Evolutionary conservation across 78 protist species (phyloP).

Genomic region (Chrysochromulina tobinii): DNA sequence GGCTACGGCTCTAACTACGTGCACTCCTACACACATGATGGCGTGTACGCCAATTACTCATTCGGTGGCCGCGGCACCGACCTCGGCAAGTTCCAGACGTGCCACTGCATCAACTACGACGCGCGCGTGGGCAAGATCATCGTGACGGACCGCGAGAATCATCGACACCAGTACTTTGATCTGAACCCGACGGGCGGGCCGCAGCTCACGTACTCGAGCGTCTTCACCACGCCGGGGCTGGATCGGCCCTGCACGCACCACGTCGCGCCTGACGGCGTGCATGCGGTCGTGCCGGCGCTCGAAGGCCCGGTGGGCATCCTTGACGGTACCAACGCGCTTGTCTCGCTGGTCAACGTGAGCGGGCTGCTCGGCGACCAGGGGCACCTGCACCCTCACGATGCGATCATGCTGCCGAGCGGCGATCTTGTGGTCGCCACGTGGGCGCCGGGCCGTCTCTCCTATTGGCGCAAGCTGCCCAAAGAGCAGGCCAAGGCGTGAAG

Average conservation of each 20-base stretch:
- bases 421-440: slow-evolving; percentile 9
- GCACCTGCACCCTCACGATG: slow-evolving; percentile 20
- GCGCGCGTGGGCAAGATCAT: neutral
- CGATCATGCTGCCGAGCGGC: neutral
- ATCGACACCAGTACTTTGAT: neutral
- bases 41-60: neutral
- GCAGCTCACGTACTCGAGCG: neutral
- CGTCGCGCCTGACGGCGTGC: neutral
- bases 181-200: neutral
- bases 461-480: neutral
- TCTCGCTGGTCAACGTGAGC: neutral
- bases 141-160: neutral
- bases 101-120: neutral
- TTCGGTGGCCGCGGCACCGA: neutral
- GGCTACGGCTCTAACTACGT: neutral
- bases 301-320: neutral
- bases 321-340: neutral
- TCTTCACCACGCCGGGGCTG: no score
- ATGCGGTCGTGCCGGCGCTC: slow-evolving; percentile 2
- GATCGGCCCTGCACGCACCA: neutral
- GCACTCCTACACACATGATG: neutral
- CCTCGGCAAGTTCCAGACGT: neutral
- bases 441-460: slow-evolving; percentile 5
- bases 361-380: neutral
- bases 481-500: no score